These are phyloP conservation scores for Salix koriyanagi DNA, from an alignment of 345 rosid genomes.

Conservation along the genomic window DNA sequence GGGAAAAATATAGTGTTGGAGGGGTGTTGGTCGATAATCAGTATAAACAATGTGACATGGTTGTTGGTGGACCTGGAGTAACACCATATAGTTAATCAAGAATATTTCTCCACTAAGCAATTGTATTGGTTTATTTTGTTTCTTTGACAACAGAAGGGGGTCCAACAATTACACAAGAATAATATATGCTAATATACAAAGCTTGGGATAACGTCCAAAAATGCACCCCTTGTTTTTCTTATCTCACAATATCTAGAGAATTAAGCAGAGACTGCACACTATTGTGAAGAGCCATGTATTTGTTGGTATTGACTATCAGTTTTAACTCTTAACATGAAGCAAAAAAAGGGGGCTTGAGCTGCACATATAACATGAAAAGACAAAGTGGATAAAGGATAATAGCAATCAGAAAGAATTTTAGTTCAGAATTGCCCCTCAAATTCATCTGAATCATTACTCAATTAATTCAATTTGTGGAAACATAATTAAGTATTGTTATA, in stretches of 20 bases:
- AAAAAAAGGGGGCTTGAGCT: too few relatives aligned
- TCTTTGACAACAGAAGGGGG: not conserved
- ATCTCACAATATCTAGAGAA: too few relatives aligned
- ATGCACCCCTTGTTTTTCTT: too few relatives aligned
- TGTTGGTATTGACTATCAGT: too few relatives aligned
- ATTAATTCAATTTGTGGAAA: not conserved
- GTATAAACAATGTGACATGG: slow-evolving; percentile 99
- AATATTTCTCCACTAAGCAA: slow-evolving; percentile 3
- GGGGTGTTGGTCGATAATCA: slow-evolving; percentile 98
- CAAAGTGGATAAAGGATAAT: not conserved
- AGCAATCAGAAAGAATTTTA: not conserved
- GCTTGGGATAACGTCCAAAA: too few relatives aligned
- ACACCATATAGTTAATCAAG: slow-evolving; percentile 15
- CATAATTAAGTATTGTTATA: not conserved
- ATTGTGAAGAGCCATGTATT: too few relatives aligned
- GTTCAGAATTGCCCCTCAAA: not conserved
- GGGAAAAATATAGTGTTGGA: slow-evolving; percentile 93
- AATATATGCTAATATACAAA: not conserved
- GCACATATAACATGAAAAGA: not conserved
- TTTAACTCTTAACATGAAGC: too few relatives aligned
- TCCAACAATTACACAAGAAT: not conserved
- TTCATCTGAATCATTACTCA: not conserved
- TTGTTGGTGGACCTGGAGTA: slow-evolving; percentile 78
- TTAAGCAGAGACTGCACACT: too few relatives aligned
- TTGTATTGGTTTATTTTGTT: not conserved